Percentiles rank a stretch among this genome's conserved stretches.
Evolutionary conservation across 2,329 filamentous ascomycete species (phyloP).

Genomic region (Pseudocercospora vitis): DNA sequence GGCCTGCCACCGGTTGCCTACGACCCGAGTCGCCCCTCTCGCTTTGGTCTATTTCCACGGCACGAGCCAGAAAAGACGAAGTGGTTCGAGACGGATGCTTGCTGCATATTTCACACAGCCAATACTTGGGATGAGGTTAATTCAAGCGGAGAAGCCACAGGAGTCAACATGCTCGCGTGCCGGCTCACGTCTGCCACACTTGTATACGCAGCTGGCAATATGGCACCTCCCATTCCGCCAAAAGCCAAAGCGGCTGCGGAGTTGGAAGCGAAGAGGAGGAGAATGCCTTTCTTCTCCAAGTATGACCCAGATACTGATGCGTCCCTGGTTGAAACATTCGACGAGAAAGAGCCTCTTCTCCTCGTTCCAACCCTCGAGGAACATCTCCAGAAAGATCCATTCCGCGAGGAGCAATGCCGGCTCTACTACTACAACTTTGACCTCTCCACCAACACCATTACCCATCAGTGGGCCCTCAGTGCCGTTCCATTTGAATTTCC

Average conservation of each 20-base stretch:
- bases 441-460: constrained; percentile 48
- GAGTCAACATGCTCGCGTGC: constrained; percentile 65
- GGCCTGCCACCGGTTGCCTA: constrained; percentile 61
- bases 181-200: constrained; percentile 65
- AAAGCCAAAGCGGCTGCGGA: constrained; percentile 34
- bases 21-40: constrained; percentile 56
- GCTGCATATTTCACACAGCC: constrained; percentile 70
- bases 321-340: constrained; percentile 30
- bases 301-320: constrained; percentile 41
- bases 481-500: constrained; percentile 70
- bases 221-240: constrained; percentile 50
- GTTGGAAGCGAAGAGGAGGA: constrained; percentile 33
- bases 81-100: constrained; percentile 69
- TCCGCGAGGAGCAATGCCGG: constrained; percentile 65
- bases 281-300: constrained; percentile 50
- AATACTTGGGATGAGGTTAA: constrained; percentile 64
- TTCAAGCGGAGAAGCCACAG: constrained; percentile 36
- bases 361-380: constrained; percentile 16
- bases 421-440: constrained; percentile 69
- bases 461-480: constrained; percentile 64
- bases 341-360: constrained; percentile 35
- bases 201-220: constrained; percentile 64
- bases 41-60: constrained; percentile 68
- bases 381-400: constrained; percentile 21
- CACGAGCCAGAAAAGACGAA: constrained; percentile 56